These are phyloP conservation scores for Claviceps sp. DNA, from an alignment of 2,329 filamentous ascomycete genomes.

Conservation along the genomic window DNA sequence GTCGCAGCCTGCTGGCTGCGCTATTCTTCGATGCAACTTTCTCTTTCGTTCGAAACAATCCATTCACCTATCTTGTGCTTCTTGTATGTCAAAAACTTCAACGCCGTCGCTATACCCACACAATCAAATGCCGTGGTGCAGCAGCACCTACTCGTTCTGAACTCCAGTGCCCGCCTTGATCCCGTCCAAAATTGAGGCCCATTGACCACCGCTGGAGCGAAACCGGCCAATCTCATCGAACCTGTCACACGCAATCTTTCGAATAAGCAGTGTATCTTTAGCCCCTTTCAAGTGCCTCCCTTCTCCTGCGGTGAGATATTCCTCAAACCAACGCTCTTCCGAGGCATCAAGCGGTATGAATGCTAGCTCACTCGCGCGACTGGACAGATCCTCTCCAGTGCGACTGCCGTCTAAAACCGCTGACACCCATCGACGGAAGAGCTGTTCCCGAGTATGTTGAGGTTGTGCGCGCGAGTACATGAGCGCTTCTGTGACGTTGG, in stretches of 20 bases:
- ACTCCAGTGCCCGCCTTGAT: conserved; percentile 32
- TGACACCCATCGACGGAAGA: conserved; percentile 54
- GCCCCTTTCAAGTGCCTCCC: conserved; percentile 51
- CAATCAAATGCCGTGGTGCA: not conserved
- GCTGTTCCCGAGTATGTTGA: conserved; percentile 43
- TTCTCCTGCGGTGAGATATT: conserved; percentile 50
- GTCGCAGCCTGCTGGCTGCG: too few species aligned
- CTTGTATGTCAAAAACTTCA: not conserved
- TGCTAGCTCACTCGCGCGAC: conserved; percentile 54
- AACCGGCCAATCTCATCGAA: conserved; percentile 34
- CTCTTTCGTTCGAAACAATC: too few species aligned
- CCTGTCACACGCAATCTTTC: conserved; percentile 54
- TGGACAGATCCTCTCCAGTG: conserved; percentile 27
- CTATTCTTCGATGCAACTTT: too few species aligned
- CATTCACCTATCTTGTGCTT: not conserved
- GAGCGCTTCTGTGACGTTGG: conserved; percentile 59
- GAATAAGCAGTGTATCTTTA: conserved; percentile 62
- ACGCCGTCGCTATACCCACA: not conserved
- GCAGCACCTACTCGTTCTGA: conserved; percentile 13
- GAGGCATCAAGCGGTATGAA: conserved; percentile 56
- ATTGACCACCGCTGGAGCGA: conserved; percentile 28
- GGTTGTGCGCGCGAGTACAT: conserved; percentile 57
- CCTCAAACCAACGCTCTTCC: conserved; percentile 65
- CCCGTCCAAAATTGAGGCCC: conserved; percentile 37
- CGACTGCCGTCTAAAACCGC: conserved; percentile 36